Evolutionary conservation across 495 filamentous ascomycete species (phyloP).

Genomic region (Cudoniella acicularis): DNA sequence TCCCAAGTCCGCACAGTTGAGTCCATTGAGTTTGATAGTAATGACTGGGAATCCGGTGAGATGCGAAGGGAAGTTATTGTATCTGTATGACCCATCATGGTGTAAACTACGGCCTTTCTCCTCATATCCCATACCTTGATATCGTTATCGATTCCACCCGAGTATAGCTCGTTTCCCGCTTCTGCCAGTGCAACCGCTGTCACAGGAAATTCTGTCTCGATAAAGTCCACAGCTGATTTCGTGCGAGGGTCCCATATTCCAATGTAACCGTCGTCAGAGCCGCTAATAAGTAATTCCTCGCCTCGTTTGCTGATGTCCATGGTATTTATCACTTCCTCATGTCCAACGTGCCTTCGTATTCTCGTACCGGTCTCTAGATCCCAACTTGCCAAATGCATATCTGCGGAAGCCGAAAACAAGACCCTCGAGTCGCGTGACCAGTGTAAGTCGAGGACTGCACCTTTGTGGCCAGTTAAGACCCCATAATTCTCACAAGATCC

Average conservation of each 20-base stretch:
- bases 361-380: constrained; percentile 82
- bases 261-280: constrained; percentile 88
- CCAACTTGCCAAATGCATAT: constrained; percentile 91
- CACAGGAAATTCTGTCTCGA: constrained; percentile 89
- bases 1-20: constrained; percentile 95
- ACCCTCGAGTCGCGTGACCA: constrained; percentile 94
- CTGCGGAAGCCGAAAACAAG: constrained; percentile 90
- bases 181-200: constrained; percentile 88
- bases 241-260: constrained; percentile 96
- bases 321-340: constrained; percentile 91
- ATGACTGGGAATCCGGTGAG: constrained; percentile 85
- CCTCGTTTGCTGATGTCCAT: constrained; percentile 84
- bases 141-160: constrained; percentile 92
- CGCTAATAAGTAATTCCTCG: constrained; percentile 83
- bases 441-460: constrained; percentile 85
- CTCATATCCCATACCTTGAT: constrained; percentile 97
- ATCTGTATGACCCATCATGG: constrained; percentile 85
- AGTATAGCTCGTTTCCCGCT: constrained; percentile 93
- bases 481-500: constrained; percentile 94
- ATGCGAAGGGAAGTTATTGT: constrained; percentile 86
- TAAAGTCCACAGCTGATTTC: constrained; percentile 81
- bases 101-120: constrained; percentile 82
- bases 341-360: constrained; percentile 87
- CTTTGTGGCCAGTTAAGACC: constrained; percentile 79
- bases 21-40: constrained; percentile 92